A percentile compares a stretch with the other conserved stretches of the same genome.
Conservation (phyloP, 1,284 basidiomycete species). For the Apiotrichum brassicae region DNA sequence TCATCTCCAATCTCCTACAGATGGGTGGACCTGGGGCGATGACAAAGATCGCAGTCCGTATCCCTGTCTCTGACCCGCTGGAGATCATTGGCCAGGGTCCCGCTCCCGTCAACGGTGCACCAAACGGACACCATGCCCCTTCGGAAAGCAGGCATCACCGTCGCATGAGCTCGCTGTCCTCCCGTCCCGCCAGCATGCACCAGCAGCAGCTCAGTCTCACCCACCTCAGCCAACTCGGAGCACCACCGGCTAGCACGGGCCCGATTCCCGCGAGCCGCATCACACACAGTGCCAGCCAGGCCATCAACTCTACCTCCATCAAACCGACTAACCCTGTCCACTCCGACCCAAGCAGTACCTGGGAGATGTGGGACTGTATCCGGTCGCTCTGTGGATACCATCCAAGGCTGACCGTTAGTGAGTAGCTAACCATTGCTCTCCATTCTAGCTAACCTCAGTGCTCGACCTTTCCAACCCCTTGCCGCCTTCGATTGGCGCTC, state of each 20-base stretch:
- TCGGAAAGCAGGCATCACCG: conserved; percentile 27
- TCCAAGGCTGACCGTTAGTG: conserved; percentile 72
- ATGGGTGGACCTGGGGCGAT: conserved; percentile 54
- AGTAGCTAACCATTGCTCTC: conserved; percentile 29
- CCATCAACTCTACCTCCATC: conserved; percentile 33
- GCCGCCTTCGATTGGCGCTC: conserved; percentile 63
- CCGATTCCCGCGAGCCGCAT: conserved; percentile 5
- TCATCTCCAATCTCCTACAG: conserved; percentile 70
- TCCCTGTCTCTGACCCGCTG: conserved; percentile 67
- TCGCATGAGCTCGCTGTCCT: conserved; percentile 37
- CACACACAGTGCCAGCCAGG: conserved; percentile 24
- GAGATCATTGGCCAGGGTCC: conserved; percentile 38
- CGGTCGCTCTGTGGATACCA: conserved; percentile 82
- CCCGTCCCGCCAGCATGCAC: conserved; percentile 34
- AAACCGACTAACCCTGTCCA: neutral
- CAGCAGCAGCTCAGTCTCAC: conserved; percentile 31
- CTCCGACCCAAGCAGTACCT: conserved; percentile 68
- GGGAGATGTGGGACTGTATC: conserved; percentile 98
- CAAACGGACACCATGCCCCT: conserved; percentile 1
- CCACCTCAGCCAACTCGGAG: conserved; percentile 7
- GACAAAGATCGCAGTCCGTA: conserved; percentile 65
- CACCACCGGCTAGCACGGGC: neutral
- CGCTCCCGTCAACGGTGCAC: conserved; percentile 1
- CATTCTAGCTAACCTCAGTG: conserved; percentile 50
- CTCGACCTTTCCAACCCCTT: conserved; percentile 84